These are phyloP conservation scores for Trichoderma arundinaceum DNA, from an alignment of 2,329 filamentous ascomycete species.

Conservation along the genomic window DNA sequence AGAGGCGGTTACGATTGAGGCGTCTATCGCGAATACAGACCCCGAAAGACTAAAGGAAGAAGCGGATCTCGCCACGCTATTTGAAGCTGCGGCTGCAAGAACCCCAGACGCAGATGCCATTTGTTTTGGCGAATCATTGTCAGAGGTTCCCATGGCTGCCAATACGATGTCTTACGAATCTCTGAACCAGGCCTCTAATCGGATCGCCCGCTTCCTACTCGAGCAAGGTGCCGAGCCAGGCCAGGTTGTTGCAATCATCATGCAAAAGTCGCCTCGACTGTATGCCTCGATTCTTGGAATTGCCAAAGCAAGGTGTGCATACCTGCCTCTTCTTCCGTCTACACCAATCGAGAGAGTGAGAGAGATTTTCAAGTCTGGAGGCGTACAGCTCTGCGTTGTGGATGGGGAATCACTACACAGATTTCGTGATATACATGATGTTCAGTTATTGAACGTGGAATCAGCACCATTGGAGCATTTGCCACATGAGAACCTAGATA, in stretches of 20 bases:
- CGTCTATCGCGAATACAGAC: constrained; percentile 57
- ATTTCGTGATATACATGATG: constrained; percentile 32
- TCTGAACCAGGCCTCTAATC: constrained; percentile 69
- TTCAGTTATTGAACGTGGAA: constrained; percentile 46
- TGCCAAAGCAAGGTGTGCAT: constrained; percentile 76
- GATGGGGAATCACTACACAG: constrained; percentile 41
- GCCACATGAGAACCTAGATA: constrained; percentile 46
- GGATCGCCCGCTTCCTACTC: constrained; percentile 61
- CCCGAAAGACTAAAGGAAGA: constrained; percentile 44
- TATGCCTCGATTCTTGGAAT: constrained; percentile 78
- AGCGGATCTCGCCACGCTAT: constrained; percentile 55
- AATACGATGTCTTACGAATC: constrained; percentile 64
- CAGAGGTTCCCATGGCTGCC: constrained; percentile 40
- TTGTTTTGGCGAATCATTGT: constrained; percentile 59
- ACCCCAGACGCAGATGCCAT: constrained; percentile 65
- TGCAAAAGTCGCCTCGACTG: constrained; percentile 76
- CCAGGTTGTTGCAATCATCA: constrained; percentile 71
- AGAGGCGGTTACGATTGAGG: constrained; percentile 39
- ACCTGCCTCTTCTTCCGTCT: constrained; percentile 78
- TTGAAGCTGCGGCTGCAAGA: constrained; percentile 58
- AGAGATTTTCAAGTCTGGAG: constrained; percentile 67
- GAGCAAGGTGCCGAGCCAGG: constrained; percentile 54
- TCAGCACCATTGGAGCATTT: constrained; percentile 39
- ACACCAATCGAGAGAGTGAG: constrained; percentile 66
- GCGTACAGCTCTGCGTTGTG: constrained; percentile 53